phyloP scores from a whole-genome alignment of 768 basidiomycete species.

The Phlebiopsis gigantea region DNA sequence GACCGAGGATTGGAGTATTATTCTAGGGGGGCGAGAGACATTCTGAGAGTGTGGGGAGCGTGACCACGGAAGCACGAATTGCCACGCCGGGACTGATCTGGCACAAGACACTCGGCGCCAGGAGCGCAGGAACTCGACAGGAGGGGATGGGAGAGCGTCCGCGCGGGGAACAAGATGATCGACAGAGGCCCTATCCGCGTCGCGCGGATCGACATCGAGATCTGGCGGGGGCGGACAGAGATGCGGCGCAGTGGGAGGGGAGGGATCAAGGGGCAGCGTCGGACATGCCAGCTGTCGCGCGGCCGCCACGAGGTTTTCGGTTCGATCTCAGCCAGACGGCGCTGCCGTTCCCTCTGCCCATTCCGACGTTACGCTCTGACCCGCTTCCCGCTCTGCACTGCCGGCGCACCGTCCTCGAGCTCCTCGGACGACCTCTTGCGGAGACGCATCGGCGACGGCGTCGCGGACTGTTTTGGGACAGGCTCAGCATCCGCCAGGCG shows the following conservation, averaged over 20 bases:
- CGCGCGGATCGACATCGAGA: neutral
- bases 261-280: slow-evolving; percentile 1
- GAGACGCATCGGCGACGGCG: slow-evolving; percentile 13
- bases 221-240: neutral
- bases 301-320: slow-evolving; percentile 1
- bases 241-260: too few species aligned
- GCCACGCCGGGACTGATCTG: neutral
- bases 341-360: neutral
- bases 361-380: slow-evolving; percentile 9
- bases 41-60: neutral
- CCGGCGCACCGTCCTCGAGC: slow-evolving; percentile 17
- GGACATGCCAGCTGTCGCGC: slow-evolving; percentile 7
- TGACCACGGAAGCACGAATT: neutral
- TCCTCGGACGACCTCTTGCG: slow-evolving; percentile 25
- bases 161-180: neutral
- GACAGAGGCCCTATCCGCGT: neutral
- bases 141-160: neutral
- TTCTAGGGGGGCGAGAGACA: neutral
- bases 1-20: neutral
- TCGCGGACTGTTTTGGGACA: slow-evolving; percentile 1
- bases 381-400: slow-evolving; percentile 8
- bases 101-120: neutral
- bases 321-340: neutral
- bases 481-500: slow-evolving; percentile 22
- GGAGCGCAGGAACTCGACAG: neutral